Percentiles rank a stretch among this genome's conserved stretches.
Evolutionary conservation across 495 filamentous ascomycete genomes (phyloP).

Genomic region (Physcia stellaris): DNA sequence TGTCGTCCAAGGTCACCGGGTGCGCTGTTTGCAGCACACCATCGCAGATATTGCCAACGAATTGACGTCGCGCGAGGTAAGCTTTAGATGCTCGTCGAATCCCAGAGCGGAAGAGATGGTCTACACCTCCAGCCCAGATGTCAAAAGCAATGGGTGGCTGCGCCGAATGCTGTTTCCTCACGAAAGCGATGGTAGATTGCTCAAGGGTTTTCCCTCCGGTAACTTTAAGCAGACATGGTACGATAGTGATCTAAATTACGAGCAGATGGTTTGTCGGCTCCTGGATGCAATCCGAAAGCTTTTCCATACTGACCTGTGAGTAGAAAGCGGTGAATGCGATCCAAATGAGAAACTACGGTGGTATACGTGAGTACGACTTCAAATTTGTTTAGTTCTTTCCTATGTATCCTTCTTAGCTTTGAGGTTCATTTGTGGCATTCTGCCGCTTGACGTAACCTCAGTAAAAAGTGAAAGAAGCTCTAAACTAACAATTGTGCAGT

Average conservation of each 20-base stretch:
- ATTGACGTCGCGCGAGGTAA: not conserved
- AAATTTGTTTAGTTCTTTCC: too few species aligned
- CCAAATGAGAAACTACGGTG: conserved; percentile 5
- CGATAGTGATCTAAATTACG: conserved; percentile 9
- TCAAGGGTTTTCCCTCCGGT: conserved; percentile 4
- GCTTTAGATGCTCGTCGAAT: too few species aligned
- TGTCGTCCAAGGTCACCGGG: conserved; percentile 7
- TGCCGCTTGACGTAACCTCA: too few species aligned
- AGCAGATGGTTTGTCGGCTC: conserved; percentile 7
- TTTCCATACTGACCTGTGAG: not conserved
- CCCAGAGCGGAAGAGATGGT: too few species aligned
- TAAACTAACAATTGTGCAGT: too few species aligned
- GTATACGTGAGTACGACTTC: too few species aligned
- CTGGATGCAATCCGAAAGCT: not conserved
- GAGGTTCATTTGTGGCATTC: too few species aligned
- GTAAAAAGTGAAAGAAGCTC: too few species aligned
- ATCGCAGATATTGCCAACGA: not conserved
- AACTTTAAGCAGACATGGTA: conserved; percentile 7
- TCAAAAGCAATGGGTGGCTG: conserved; percentile 3
- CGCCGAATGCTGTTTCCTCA: conserved; percentile 8
- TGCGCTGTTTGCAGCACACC: conserved; percentile 10
- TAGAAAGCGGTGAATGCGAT: conserved; percentile 11
- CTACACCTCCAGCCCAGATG: too few species aligned
- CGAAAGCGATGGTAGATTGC: conserved; percentile 3
- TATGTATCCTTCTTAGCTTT: too few species aligned